Conservation (phyloP, 2,329 filamentous ascomycete species). For the Pseudocercospora fuligena region DNA sequence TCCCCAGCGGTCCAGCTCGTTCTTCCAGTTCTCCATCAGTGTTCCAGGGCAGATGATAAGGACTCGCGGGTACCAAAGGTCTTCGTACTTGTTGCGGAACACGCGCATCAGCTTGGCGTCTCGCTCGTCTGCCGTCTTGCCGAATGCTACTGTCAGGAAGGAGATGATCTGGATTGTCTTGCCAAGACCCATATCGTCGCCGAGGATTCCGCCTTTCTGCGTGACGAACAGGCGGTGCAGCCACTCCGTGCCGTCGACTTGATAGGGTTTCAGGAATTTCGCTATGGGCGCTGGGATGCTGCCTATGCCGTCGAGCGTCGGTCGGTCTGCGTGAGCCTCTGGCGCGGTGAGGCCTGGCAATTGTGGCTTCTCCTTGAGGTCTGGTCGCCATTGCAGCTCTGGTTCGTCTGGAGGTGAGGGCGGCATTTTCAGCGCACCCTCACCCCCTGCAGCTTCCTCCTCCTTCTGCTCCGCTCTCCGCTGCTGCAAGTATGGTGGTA, state of each 20-base stretch:
- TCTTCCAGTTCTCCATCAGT: conserved; percentile 88
- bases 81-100: conserved; percentile 65
- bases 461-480: conserved; percentile 66
- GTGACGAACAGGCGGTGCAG: conserved; percentile 88
- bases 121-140: conserved; percentile 87
- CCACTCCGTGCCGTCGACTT: conserved; percentile 82
- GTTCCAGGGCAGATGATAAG: conserved; percentile 88
- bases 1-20: conserved; percentile 86
- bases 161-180: conserved; percentile 97
- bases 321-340: conserved; percentile 71
- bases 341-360: conserved; percentile 70
- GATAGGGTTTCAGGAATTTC: conserved; percentile 90
- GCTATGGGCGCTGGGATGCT: conserved; percentile 87
- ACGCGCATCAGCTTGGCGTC: conserved; percentile 88
- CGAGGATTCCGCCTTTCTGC: conserved; percentile 86
- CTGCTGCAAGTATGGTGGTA: conserved; percentile 74
- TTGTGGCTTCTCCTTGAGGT: conserved; percentile 70
- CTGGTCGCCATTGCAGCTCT: conserved; percentile 66
- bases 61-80: conserved; percentile 79
- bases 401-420: conserved; percentile 76
- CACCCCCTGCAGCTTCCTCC: conserved; percentile 57
- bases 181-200: conserved; percentile 96
- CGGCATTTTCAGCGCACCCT: conserved; percentile 69
- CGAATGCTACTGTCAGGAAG: conserved; percentile 88
- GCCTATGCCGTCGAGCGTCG: conserved; percentile 72